Conservation (phyloP, 2,329 filamentous ascomycete species). For the Fusarium sp. region DNA sequence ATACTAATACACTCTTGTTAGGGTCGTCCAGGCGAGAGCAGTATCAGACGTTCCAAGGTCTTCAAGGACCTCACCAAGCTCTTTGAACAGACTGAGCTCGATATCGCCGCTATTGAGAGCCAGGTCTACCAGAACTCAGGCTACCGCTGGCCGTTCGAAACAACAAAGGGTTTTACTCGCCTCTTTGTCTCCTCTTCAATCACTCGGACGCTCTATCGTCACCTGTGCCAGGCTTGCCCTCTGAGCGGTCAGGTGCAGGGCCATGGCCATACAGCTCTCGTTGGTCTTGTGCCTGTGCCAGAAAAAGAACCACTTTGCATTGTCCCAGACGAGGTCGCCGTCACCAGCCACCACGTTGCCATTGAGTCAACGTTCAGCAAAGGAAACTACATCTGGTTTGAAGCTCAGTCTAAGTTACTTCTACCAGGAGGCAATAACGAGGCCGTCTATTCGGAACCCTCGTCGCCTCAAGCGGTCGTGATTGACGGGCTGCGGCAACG, state of each 20-base stretch:
- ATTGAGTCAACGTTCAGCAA: conserved; percentile 15
- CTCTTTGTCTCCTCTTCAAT: conserved; percentile 9
- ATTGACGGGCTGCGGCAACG: conserved; percentile 10
- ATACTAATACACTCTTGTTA: neutral
- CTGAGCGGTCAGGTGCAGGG: neutral
- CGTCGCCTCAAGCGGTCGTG: conserved; percentile 4
- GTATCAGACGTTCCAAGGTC: neutral
- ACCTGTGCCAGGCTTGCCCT: conserved; percentile 13
- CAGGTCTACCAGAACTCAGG: neutral
- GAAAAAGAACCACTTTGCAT: neutral
- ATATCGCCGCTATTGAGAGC: conserved; percentile 6
- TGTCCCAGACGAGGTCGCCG: neutral
- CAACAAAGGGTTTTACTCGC: neutral
- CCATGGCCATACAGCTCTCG: conserved; percentile 10
- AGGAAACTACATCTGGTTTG: conserved; percentile 24
- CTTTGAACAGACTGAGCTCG: neutral
- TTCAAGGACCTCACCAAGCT: neutral
- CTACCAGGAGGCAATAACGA: neutral
- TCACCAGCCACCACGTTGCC: conserved; percentile 11
- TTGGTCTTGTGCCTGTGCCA: conserved; percentile 7
- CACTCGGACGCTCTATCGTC: conserved; percentile 14
- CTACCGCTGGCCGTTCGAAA: neutral
- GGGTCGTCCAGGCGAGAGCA: neutral
- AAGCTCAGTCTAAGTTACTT: conserved; percentile 1
- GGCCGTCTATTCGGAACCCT: conserved; percentile 7